Evolutionary conservation across 2,329 filamentous ascomycete species (phyloP).

Genomic region (Alternaria sp.): DNA sequence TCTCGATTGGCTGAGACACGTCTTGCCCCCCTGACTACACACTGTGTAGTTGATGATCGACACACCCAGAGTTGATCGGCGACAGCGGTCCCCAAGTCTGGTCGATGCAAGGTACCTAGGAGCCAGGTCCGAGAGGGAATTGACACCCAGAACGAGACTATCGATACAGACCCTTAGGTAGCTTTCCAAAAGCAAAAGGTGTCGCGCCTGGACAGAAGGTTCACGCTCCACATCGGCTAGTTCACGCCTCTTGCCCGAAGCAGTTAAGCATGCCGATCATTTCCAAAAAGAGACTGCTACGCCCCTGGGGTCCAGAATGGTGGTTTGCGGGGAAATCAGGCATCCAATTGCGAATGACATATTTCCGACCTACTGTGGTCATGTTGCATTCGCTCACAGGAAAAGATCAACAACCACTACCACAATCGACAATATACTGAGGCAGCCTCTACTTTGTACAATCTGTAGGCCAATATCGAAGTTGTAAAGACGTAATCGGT

Average conservation of each 20-base stretch:
- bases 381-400: constrained; percentile 5
- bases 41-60: constrained; percentile 10
- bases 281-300: background rate
- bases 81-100: background rate
- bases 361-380: constrained; percentile 2
- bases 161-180: constrained; percentile 4
- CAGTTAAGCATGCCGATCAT: constrained; percentile 1
- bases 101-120: background rate
- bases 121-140: constrained; percentile 2
- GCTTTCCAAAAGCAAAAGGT: constrained; percentile 6
- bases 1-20: constrained; percentile 4
- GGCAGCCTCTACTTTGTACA: background rate
- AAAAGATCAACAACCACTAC: constrained; percentile 4
- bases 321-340: constrained; percentile 6
- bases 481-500: constrained; percentile 7
- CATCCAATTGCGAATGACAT: constrained; percentile 8
- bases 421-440: constrained; percentile 1
- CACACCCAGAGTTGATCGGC: constrained; percentile 5
- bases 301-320: background rate
- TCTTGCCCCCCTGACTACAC: background rate
- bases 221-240: constrained; percentile 5
- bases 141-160: background rate
- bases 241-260: constrained; percentile 12
- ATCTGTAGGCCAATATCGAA: constrained; percentile 1
- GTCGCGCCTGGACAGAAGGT: constrained; percentile 10